Percentiles rank a stretch among this genome's conserved stretches.
Conservation (phyloP, 1,284 basidiomycete genomes). For the Malassezia psittaci region DNA sequence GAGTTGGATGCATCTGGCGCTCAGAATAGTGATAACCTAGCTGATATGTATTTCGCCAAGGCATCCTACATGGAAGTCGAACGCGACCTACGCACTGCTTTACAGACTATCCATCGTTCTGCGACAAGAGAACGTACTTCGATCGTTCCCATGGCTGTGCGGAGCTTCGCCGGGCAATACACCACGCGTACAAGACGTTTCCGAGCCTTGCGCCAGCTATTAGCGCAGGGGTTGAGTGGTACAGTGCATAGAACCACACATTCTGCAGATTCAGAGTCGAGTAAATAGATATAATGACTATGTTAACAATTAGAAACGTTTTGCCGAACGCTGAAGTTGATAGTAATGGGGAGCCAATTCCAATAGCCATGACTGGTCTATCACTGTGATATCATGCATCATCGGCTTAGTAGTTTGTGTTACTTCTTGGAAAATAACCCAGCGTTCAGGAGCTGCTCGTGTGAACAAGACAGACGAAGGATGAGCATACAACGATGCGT, state of each 20-base stretch:
- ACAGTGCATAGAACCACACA: slow-evolving; percentile 12
- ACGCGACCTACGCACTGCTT: slow-evolving; percentile 22
- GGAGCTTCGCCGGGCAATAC: slow-evolving; percentile 29
- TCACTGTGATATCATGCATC: slow-evolving; percentile 54
- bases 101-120: slow-evolving; percentile 27
- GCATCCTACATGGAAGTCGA: slow-evolving; percentile 39
- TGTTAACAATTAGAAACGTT: not conserved
- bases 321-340: slow-evolving; percentile 2
- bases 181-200: slow-evolving; percentile 31
- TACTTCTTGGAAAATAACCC: slow-evolving; percentile 91
- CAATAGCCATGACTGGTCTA: slow-evolving; percentile 50
- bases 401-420: slow-evolving; percentile 81
- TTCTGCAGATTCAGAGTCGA: not conserved
- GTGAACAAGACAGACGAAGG: slow-evolving; percentile 91
- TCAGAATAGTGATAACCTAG: slow-evolving; percentile 14
- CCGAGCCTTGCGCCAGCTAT: slow-evolving; percentile 29
- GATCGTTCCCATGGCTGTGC: slow-evolving; percentile 31
- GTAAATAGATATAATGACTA: not conserved
- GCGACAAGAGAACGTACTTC: slow-evolving; percentile 28
- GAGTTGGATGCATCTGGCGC: not conserved
- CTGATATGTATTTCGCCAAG: slow-evolving; percentile 30
- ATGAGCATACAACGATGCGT: slow-evolving; percentile 64
- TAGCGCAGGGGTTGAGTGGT: slow-evolving; percentile 29
- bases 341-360: slow-evolving; percentile 48
- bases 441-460: slow-evolving; percentile 72